These are phyloP conservation scores for Fusarium sp. DNA, from an alignment of 2,329 filamentous ascomycete species.

Conservation along the genomic window DNA sequence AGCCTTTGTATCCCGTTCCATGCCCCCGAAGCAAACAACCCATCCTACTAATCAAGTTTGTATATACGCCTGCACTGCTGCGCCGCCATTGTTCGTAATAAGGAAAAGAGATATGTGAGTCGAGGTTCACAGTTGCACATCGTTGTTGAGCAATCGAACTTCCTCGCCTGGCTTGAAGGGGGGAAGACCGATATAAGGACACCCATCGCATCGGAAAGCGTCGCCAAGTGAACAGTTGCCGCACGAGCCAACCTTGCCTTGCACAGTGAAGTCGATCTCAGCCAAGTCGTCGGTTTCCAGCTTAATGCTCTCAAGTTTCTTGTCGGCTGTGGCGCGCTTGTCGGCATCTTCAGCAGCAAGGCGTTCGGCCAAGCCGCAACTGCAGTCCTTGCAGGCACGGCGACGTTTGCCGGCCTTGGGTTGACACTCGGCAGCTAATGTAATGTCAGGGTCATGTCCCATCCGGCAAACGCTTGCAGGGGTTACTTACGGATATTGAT, in stretches of 20 bases:
- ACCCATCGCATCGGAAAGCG: conserved; percentile 80
- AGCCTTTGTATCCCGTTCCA: conserved; percentile 35
- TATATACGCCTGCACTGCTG: conserved; percentile 42
- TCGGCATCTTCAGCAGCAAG: conserved; percentile 86
- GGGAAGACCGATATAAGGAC: conserved; percentile 89
- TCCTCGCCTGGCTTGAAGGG: conserved; percentile 98
- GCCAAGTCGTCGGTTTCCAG: conserved; percentile 79
- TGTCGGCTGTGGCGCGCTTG: conserved; percentile 72
- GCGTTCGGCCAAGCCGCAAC: conserved; percentile 88
- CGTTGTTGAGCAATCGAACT: conserved; percentile 86
- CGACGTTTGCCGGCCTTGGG: conserved; percentile 90
- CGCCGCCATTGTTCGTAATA: conserved; percentile 30
- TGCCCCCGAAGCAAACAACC: conserved; percentile 25
- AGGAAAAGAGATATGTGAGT: background rate
- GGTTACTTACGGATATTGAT: conserved; percentile 79
- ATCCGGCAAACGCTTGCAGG: background rate
- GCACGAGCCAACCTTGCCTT: conserved; percentile 95
- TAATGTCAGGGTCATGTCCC: conserved; percentile 15
- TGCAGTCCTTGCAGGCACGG: conserved; percentile 97
- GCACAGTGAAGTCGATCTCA: conserved; percentile 96
- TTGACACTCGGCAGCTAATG: conserved; percentile 80
- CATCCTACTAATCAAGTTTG: conserved; percentile 33
- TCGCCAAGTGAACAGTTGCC: conserved; percentile 95
- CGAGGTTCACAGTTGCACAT: conserved; percentile 76
- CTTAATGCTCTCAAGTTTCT: conserved; percentile 76